Evolutionary conservation across 2,329 filamentous ascomycete species (phyloP).

Genomic region (Colletotrichum scovillei): DNA sequence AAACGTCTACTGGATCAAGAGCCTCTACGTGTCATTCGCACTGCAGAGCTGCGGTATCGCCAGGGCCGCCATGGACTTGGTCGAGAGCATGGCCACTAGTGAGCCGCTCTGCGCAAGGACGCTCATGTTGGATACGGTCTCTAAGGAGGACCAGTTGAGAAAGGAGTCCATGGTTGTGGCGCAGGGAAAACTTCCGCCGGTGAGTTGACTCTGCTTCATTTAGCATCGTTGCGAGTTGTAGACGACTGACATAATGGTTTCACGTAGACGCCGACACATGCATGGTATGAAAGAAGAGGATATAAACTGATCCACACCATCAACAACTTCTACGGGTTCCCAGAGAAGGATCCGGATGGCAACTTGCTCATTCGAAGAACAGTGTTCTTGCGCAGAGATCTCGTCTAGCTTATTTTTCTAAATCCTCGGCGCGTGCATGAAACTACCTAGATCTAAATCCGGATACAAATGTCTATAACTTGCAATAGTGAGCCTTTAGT

Average conservation of each 20-base stretch:
- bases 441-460: neutral
- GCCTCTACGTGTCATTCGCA: slow-evolving; percentile 41
- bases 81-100: slow-evolving; percentile 41
- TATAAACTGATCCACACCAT: slow-evolving; percentile 41
- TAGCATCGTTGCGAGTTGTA: fast-evolving
- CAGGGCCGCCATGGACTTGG: slow-evolving; percentile 43
- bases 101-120: slow-evolving; percentile 41
- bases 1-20: slow-evolving; percentile 45
- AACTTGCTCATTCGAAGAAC: slow-evolving; percentile 3
- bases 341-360: slow-evolving; percentile 12
- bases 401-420: neutral
- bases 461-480: neutral
- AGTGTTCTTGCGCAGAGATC: slow-evolving; percentile 24
- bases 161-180: neutral
- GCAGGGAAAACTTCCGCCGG: neutral
- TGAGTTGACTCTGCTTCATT: neutral
- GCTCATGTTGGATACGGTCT: slow-evolving; percentile 42
- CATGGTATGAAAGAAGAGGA: slow-evolving; percentile 44
- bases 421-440: too few relatives aligned
- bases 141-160: slow-evolving; percentile 38
- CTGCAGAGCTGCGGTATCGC: slow-evolving; percentile 42
- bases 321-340: slow-evolving; percentile 33
- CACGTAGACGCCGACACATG: slow-evolving; percentile 41
- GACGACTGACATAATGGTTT: neutral
- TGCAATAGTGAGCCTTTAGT: neutral